Base-by-base conservation (phyloP, 495 filamentous ascomycete genomes). In the Podospora pseudocomata region DNA sequence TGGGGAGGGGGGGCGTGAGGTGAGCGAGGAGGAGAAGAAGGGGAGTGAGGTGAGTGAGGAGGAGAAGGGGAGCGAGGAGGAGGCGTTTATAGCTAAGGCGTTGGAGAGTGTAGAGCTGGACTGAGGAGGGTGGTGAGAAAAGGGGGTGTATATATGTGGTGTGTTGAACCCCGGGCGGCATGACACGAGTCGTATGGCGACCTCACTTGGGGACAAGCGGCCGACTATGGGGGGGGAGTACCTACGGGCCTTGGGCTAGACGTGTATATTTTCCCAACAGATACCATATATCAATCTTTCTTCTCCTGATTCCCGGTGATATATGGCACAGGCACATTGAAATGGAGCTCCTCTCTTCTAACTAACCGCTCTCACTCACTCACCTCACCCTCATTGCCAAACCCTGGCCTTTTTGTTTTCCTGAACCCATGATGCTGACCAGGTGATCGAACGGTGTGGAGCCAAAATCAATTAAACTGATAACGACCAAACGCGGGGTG, bases 41-140 rank as follows among this genome's bases (percentile, higher is more conserved):
- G 34, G 72, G 74, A 34, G 73, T 23, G 23, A 23, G 23, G 23
- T 23, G 68, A 3, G 71, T 67, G 53, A 64, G 73, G 68, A 18
- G 65, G 62, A 7, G 65, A 66, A 16, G 55, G 68, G 44, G 39
- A 69, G 66, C 13, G 68, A 39, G 34, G 69, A 69, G 16, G 75
- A 71, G 27, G 69, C 75, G 65, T 82, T 80, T 72, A 72, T 84
- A 60, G 75, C 53, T 44, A 79, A 82, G 73, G 79, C 78, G 68
- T 66, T 83, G 71, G 79, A 79, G 34, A 74, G 70, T n/a, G 78
- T 82, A 16, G 81, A 83, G 67, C 63, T 84, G 55, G 82, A 82
- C 61, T 84, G 68, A 80, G 5, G 27, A 27, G 27, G 28, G 20
- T 20, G 59, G 23, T 27, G 34, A 49, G 9, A 6, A 23, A 23